Evolutionary conservation across 1,284 basidiomycete species (phyloP), one percentile per base, ranked within the genome.

Genomic region (Trichosporon ovoides): DNA sequence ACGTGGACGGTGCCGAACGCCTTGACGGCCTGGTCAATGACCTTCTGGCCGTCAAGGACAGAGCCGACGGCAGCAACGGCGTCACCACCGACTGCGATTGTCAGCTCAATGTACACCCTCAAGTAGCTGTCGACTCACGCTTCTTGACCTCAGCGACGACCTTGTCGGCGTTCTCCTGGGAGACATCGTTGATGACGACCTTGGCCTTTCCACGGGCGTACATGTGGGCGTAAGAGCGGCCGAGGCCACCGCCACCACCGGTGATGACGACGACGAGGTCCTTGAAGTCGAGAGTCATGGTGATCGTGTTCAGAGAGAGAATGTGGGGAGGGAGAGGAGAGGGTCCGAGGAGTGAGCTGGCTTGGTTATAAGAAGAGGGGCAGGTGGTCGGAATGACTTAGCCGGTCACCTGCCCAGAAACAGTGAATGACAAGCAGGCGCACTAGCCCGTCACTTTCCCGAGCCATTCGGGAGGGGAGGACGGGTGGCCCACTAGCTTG

Each of bases 111-210:
- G n/a, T n/a, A n/a, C n/a, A n/a, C n/a, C n/a, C n/a, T n/a, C n/a
- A n/a, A n/a, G 7, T 28, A 19, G 28, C 28, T 4, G 7, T 12
- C 6, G 20, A 73, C 83, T 60, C 65, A 89, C 93, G 88, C 70
- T 84, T 83, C 52, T 80, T 83, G 73, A 98, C 96, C 78, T 96
- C 87, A 65, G 90, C 87, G 7, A 96, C 94, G 24, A 97, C 92
- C 68, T 88, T 89, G 75, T 96, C 88, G 3, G 95, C 95, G 20
- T 91, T 88, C 62, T 86, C 85, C 56, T 82, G 83, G 70, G 87
- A 92, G 72, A 98, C 89, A 77, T 98, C 96, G 72, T 97, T 96
- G 48, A 98, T 89, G 64, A 98, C 89, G 60, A 98, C 85, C 69
- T 91, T 93, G 14, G 92, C 92, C 10, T 94, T 95, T 56, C 91